Evolutionary conservation across 1,284 basidiomycete species (phyloP).

Genomic region (Thelephora terrestris): DNA sequence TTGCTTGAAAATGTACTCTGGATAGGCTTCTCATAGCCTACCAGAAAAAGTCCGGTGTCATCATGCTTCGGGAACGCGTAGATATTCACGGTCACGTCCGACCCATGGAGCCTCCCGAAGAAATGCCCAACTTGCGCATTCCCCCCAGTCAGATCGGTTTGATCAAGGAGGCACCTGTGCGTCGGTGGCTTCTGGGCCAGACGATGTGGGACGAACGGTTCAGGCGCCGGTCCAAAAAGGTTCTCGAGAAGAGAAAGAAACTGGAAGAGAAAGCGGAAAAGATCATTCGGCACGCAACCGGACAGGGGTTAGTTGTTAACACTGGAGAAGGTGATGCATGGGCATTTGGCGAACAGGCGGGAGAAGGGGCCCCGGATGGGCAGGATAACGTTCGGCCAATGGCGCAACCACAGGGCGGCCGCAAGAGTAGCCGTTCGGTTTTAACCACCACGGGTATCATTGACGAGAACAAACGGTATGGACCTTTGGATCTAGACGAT

Average conservation of each 20-base stretch:
- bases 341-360: no score
- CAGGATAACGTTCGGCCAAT: not conserved
- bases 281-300: slow-evolving; percentile 34
- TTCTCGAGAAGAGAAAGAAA: slow-evolving; percentile 29
- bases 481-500: slow-evolving; percentile 45
- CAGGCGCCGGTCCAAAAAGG: slow-evolving; percentile 28
- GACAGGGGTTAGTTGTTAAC: slow-evolving; percentile 34
- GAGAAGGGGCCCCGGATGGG: no score
- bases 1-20: no score
- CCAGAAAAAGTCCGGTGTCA: slow-evolving; percentile 20
- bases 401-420: slow-evolving; percentile 1
- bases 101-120: slow-evolving; percentile 62
- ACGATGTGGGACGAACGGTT: slow-evolving; percentile 47
- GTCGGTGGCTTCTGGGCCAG: slow-evolving; percentile 49
- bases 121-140: slow-evolving; percentile 59
- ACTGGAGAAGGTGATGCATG: slow-evolving; percentile 1
- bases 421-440: slow-evolving; percentile 6
- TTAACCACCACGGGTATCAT: slow-evolving; percentile 18
- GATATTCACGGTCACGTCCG: slow-evolving; percentile 70
- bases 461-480: slow-evolving; percentile 37
- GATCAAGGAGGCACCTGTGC: slow-evolving; percentile 52
- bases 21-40: no score
- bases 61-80: slow-evolving; percentile 83
- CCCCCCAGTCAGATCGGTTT: slow-evolving; percentile 52
- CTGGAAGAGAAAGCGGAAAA: slow-evolving; percentile 30